phyloP scores from a whole-genome alignment of 495 filamentous ascomycete species.

The Chaetomidium leptoderma region DNA sequence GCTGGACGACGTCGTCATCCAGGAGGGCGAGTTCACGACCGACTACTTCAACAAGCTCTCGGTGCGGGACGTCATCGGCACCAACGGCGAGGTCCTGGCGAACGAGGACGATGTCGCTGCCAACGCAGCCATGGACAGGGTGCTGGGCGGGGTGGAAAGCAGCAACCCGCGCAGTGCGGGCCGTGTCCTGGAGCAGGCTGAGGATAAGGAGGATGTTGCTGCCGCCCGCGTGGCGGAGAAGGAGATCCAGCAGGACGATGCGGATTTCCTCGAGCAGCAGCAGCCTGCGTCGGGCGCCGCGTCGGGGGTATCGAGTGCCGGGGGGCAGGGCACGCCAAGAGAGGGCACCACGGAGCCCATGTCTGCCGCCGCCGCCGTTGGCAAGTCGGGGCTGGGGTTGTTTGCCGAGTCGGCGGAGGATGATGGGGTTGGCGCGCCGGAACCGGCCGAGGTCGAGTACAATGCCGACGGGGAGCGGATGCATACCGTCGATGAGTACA shows the following conservation, averaged over 20 bases:
- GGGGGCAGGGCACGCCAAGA: slow-evolving; percentile 45
- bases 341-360: slow-evolving; percentile 36
- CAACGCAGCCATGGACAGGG: slow-evolving; percentile 79
- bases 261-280: slow-evolving; percentile 82
- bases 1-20: slow-evolving; percentile 96
- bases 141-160: slow-evolving; percentile 59
- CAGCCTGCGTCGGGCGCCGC: slow-evolving; percentile 48
- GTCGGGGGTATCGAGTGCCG: slow-evolving; percentile 41
- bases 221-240: slow-evolving; percentile 85
- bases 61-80: slow-evolving; percentile 64
- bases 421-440: slow-evolving; percentile 27
- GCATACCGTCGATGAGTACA: slow-evolving; percentile 75
- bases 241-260: slow-evolving; percentile 83
- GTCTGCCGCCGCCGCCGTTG: slow-evolving; percentile 13
- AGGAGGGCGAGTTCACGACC: slow-evolving; percentile 97
- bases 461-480: slow-evolving; percentile 54
- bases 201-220: slow-evolving; percentile 86
- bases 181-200: slow-evolving; percentile 76
- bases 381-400: slow-evolving; percentile 39
- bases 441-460: slow-evolving; percentile 45
- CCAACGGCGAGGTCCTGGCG: slow-evolving; percentile 51
- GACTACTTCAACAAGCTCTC: slow-evolving; percentile 88
- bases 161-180: slow-evolving; percentile 45
- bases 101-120: slow-evolving; percentile 61
- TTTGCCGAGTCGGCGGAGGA: slow-evolving; percentile 36